Evolutionary conservation across 164 flowering plant genomes (phyloP).

Genomic region (Sextonia rubra): DNA sequence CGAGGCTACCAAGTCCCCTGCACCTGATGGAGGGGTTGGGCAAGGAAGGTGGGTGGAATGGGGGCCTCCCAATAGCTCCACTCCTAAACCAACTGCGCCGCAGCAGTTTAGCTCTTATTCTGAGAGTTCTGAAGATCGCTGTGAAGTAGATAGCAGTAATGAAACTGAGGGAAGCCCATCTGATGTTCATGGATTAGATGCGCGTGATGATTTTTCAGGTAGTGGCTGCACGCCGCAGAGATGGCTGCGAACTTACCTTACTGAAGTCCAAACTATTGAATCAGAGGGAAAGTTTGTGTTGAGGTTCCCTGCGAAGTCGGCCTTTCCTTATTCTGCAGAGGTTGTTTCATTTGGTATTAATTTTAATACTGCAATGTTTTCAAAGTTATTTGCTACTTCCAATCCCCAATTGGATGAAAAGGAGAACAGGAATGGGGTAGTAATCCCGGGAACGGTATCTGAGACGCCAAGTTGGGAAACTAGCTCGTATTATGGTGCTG

Average conservation of each 20-base stretch:
- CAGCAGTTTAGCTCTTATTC: constrained; percentile 13
- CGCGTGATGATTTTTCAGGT: constrained; percentile 18
- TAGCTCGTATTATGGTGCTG: neutral
- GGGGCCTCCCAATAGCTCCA: constrained; percentile 50
- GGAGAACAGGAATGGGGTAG: constrained; percentile 19
- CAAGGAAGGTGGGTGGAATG: constrained; percentile 87
- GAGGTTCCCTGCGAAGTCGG: constrained; percentile 51
- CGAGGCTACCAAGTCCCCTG: constrained; percentile 14
- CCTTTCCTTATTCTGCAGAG: constrained; percentile 59
- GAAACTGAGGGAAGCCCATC: constrained; percentile 15
- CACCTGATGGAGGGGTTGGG: constrained; percentile 20
- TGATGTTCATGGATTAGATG: constrained; percentile 13
- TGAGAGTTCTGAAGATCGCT: constrained; percentile 16
- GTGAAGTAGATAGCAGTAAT: constrained; percentile 13
- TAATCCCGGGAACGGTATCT: constrained; percentile 12
- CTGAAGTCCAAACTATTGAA: constrained; percentile 46
- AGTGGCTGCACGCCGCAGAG: constrained; percentile 33
- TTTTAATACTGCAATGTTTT: constrained; percentile 27
- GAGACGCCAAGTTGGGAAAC: constrained; percentile 8
- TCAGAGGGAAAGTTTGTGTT: constrained; percentile 47
- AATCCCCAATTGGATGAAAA: constrained; percentile 20
- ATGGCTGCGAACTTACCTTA: constrained; percentile 70
- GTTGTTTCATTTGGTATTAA: constrained; percentile 71
- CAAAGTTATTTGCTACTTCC: constrained; percentile 27
- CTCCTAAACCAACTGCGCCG: constrained; percentile 16